Percentiles rank a stretch among this genome's conserved stretches.
phyloP scores from a whole-genome alignment of 345 rosid species.

The Murraya koenigii region DNA sequence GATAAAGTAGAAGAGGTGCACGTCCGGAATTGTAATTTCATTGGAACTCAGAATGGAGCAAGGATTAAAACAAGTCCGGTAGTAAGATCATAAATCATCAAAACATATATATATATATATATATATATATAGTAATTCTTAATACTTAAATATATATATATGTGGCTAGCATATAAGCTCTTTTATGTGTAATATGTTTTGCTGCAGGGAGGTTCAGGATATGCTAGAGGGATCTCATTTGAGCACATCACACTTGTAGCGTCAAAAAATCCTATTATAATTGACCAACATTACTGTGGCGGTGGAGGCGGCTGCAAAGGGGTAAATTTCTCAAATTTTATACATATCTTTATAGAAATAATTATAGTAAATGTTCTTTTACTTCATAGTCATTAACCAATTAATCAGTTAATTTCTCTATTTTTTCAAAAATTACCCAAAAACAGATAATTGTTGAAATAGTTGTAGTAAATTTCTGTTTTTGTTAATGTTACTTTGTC shows the following conservation, averaged over 20 bases:
- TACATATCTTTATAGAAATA: neutral
- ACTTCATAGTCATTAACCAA: no score
- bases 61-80: slow-evolving; percentile 65
- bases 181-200: no score
- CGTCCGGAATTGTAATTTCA: slow-evolving; percentile 39
- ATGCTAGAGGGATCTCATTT: slow-evolving; percentile 22
- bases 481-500: no score
- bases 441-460: no score
- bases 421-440: no score
- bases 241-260: slow-evolving; percentile 17
- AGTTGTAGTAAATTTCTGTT: no score
- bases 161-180: no score
- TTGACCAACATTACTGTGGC: slow-evolving; percentile 19
- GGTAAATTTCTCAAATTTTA: neutral
- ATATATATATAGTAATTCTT: no score
- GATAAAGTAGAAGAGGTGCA: slow-evolving; percentile 37
- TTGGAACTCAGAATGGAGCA: slow-evolving; percentile 39
- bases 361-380: no score
- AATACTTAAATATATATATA: no score
- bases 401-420: no score
- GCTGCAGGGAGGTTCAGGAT: slow-evolving; percentile 20
- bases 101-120: no score
- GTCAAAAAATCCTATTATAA: slow-evolving; percentile 26
- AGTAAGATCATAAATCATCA: neutral
- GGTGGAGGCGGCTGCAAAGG: neutral